Base-by-base conservation (phyloP, 1,284 basidiomycete species). In the Coniophora puteana region DNA sequence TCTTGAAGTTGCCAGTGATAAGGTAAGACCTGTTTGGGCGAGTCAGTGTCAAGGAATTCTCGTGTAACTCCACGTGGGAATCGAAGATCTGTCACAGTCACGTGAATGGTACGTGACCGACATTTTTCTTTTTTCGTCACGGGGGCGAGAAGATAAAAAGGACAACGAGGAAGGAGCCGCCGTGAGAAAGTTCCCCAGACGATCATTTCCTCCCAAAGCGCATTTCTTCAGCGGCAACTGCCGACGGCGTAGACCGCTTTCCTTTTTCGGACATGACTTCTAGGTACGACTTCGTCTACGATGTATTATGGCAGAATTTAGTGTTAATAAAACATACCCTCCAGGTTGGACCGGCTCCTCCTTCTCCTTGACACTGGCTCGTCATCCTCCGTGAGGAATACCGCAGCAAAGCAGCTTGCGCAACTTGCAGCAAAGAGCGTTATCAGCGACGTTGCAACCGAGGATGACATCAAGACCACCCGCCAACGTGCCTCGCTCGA, bases 361-460 rank as follows among this genome's bases (percentile, higher is more conserved):
- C 78, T 89, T 59, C 72, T 95, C 36, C 80, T 95, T 56, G 93
- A 94, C 63, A 89, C 89, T 32, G 93, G 93, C 36, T 93, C 92
- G 22, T 90, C 89, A 3, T 69, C 78, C 36, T 86, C 89, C 36
- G 86, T 95, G 45, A 79, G 91, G 57, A 81, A 82, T 48, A 93
- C 93, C 13, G 93, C 93, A 4, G 93, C 93, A 8, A 91, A 90
- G 57, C 93, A 96, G 63, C 76, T 96, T 31, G 93, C 91, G 2
- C 89, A 93, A 54, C 76, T 95, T 43, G 92, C 93, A 3, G 85
- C 78, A 16, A 84, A 88, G 62, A 83, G 81, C 53, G 79, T 93
- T 49, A 79, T 83, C 54, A 78, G 76, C 51, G 89, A 93, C 68
- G 88, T 89, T 39, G 75, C 83, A 23, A 74, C 84, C 59, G 78